A percentile compares a stretch with the other conserved stretches of the same genome.
phyloP scores from a whole-genome alignment of 352 stramenopile species.

The Pythium volutum region DNA sequence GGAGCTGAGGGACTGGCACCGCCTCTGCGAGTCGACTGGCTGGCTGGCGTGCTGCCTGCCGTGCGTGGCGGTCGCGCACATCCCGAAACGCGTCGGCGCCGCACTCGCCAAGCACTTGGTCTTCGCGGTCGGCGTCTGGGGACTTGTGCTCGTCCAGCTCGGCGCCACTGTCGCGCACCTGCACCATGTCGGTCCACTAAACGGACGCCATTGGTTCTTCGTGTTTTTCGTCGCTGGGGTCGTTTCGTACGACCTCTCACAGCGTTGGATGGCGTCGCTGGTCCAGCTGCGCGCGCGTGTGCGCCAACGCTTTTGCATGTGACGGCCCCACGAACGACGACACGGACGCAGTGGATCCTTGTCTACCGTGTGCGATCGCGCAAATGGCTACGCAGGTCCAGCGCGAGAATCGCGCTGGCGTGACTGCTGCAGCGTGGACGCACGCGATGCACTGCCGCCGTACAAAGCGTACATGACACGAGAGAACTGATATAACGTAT shows the following conservation, averaged over 20 bases:
- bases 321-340: constrained; percentile 15
- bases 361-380: constrained; percentile 30
- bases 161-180: too few species aligned
- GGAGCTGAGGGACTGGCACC: constrained; percentile 42
- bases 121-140: too few species aligned
- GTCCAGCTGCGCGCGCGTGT: constrained; percentile 5
- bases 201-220: too few species aligned
- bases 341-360: constrained; percentile 7
- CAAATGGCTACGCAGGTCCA: constrained; percentile 31
- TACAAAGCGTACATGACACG: too few species aligned
- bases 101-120: too few species aligned
- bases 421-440: too few species aligned
- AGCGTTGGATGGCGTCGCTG: background rate
- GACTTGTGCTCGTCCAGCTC: constrained; percentile 26
- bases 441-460: too few species aligned
- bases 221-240: too few species aligned
- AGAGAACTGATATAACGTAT: too few species aligned
- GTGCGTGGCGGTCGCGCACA: constrained; percentile 50
- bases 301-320: constrained; percentile 15
- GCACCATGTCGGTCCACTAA: too few species aligned
- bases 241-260: too few species aligned
- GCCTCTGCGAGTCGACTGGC: constrained; percentile 46
- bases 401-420: background rate
- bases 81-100: constrained; percentile 37
- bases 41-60: constrained; percentile 43